phyloP scores from a whole-genome alignment of 768 basidiomycete species.

The Phylloporus rhodoxanthus region DNA sequence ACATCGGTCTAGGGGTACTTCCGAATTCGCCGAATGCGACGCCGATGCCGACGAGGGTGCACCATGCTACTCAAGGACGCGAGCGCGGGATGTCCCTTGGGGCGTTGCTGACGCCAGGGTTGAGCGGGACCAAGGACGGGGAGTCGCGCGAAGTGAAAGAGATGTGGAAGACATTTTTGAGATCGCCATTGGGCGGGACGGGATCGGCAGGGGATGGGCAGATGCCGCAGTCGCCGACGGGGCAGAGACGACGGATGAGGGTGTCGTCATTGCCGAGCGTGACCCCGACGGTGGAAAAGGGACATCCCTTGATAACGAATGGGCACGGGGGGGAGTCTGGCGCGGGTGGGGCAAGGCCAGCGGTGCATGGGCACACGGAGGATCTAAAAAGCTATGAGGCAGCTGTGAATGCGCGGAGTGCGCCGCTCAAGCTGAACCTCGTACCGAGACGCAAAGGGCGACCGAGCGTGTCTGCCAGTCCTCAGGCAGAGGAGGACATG shows the following conservation, averaged over 20 bases:
- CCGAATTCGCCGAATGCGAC: slow-evolving; percentile 42
- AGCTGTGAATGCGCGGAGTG: slow-evolving; percentile 64
- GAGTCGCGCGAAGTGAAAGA: slow-evolving; percentile 52
- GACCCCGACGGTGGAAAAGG: slow-evolving; percentile 45
- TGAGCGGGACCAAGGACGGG: slow-evolving; percentile 27
- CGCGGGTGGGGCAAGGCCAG: slow-evolving; percentile 34
- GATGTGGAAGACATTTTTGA: slow-evolving; percentile 72
- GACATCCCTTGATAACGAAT: slow-evolving; percentile 13
- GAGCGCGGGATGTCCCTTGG: slow-evolving; percentile 24
- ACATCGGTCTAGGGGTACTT: slow-evolving; percentile 20
- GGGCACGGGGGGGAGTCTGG: slow-evolving; percentile 20
- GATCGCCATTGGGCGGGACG: slow-evolving; percentile 51
- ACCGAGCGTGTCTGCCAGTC: slow-evolving; percentile 14
- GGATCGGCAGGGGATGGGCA: slow-evolving; percentile 9
- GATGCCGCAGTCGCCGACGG: slow-evolving; percentile 26
- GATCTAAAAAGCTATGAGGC: slow-evolving; percentile 70
- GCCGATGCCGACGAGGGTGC: slow-evolving; percentile 38
- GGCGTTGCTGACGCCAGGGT: slow-evolving; percentile 29
- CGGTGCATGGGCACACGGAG: slow-evolving; percentile 45
- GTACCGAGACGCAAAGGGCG: slow-evolving; percentile 37
- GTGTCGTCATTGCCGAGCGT: slow-evolving; percentile 68
- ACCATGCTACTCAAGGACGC: slow-evolving; percentile 17
- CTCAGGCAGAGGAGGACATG: slow-evolving; percentile 7
- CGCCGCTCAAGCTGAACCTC: slow-evolving; percentile 54
- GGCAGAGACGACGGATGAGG: slow-evolving; percentile 41